Base-by-base conservation (phyloP, 2,329 filamentous ascomycete genomes). In the Xylariaceae sp. region DNA sequence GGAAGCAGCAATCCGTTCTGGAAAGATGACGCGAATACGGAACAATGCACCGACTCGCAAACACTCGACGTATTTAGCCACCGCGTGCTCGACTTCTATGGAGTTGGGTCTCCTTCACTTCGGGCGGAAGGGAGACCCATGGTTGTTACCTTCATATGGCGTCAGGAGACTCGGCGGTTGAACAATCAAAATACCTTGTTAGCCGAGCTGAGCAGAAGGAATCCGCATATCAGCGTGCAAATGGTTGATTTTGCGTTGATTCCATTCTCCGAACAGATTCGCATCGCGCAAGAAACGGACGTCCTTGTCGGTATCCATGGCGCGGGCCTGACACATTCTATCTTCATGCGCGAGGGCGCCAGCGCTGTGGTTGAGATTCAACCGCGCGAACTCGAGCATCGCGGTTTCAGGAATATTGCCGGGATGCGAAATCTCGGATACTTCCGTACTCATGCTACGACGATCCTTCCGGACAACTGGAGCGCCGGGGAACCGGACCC, bases 251-350 rank as follows among this genome's bases (percentile, higher is more conserved):
- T 78, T 59, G 72, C 72, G 0, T 57, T 65, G n/a, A 57, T 76
- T n/a, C 56, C 74, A 5, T 72, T 79, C 48, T 45, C 55, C 0
- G 68, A 75, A 39, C 77, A 78, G 65, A 49, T 78, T 4, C 56
- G 61, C 7, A 45, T 75, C 1, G 67, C 71, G 7, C 72, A 68
- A 11, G 65, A 67, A 30, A 77, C 76, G 1, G 76, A 78, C 59
- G 62, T 78, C 13, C 68, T 80, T 8, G 71, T 77, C 4, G 76
- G 76, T 37, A 72, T 76, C 1, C 76, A 79, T 64, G 77, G 77
- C 48, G 76, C 76, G 0, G 77, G 75, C 0, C 66, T 79, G 13
- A 75, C 76, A 3, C 75, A 78, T 60, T 63, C 65, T 1, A 71
- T 79, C 63, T 80, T 78, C 57, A 68, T 78, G 61, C 71, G 64